Conservation (phyloP, 2,329 filamentous ascomycete species). For the Triangularia verruculosa region DNA sequence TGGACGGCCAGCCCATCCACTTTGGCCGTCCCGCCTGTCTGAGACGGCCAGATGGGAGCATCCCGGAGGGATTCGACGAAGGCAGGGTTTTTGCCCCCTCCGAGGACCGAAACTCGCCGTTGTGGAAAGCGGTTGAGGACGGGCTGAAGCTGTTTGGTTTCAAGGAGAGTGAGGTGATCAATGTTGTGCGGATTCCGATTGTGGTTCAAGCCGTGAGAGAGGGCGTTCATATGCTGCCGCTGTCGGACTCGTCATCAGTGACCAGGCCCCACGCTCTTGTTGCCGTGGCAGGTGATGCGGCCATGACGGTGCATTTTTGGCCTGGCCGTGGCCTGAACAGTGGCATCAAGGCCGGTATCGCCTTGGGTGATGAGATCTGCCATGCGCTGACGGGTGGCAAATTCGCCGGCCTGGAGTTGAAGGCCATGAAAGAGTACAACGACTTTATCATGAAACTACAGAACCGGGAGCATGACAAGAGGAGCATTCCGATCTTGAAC, state of each 20-base stretch:
- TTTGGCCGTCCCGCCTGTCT: constrained; percentile 36
- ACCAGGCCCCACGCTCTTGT: constrained; percentile 34
- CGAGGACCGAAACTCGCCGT: constrained; percentile 29
- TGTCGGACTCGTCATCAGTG: constrained; percentile 28
- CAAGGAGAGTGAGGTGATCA: constrained; percentile 37
- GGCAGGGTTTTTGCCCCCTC: constrained; percentile 35
- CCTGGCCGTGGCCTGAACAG: constrained; percentile 37
- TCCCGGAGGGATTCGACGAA: constrained; percentile 33
- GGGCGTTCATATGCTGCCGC: constrained; percentile 32
- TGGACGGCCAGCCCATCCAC: constrained; percentile 34
- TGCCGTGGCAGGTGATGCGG: constrained; percentile 36
- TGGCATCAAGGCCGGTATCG: constrained; percentile 37
- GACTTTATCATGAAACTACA: constrained; percentile 38
- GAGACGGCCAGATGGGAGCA: constrained; percentile 28
- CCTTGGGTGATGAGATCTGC: constrained; percentile 36
- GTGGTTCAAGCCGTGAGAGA: constrained; percentile 36
- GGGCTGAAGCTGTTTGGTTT: constrained; percentile 38
- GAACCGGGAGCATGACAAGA: constrained; percentile 36
- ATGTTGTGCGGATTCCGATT: constrained; percentile 37
- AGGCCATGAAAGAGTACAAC: constrained; percentile 35
- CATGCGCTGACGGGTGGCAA: constrained; percentile 32
- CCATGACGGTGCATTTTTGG: constrained; percentile 40
- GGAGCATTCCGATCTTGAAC: constrained; percentile 37
- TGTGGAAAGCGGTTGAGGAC: constrained; percentile 36
- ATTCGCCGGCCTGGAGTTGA: constrained; percentile 33